Evolutionary conservation across 2,329 filamentous ascomycete species (phyloP).

Genomic region (Talaromyces sp.): DNA sequence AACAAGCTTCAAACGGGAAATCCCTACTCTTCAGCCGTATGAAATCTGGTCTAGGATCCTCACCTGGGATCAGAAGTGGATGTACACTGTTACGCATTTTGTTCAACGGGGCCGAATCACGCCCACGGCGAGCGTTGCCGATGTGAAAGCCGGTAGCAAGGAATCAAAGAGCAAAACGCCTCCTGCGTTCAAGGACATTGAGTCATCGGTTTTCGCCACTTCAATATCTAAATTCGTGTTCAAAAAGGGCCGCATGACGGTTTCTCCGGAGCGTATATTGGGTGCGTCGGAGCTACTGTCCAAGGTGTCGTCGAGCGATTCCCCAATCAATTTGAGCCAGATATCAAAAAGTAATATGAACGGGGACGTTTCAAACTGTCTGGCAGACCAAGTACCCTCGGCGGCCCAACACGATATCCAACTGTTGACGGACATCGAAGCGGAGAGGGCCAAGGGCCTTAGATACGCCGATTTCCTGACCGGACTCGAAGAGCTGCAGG

Average conservation of each 20-base stretch:
- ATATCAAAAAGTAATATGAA: not conserved
- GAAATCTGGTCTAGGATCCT: constrained; percentile 22
- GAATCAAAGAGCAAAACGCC: not conserved
- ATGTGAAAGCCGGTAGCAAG: not conserved
- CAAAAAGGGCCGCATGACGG: constrained; percentile 16
- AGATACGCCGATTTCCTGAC: constrained; percentile 6
- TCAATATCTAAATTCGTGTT: constrained; percentile 14
- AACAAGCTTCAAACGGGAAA: constrained; percentile 19
- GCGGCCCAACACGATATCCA: not conserved
- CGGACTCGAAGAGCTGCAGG: constrained; percentile 9
- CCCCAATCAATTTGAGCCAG: not conserved
- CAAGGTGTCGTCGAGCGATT: not conserved
- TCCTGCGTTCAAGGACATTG: not conserved
- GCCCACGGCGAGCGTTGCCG: constrained; percentile 6
- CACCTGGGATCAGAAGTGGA: constrained; percentile 27
- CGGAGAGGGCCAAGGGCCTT: not conserved
- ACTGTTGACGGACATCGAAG: constrained; percentile 2
- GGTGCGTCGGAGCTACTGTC: constrained; percentile 5
- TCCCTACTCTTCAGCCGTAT: constrained; percentile 17
- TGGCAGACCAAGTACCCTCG: not conserved
- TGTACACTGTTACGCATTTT: constrained; percentile 27
- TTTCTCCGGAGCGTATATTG: constrained; percentile 18
- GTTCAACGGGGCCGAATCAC: constrained; percentile 12
- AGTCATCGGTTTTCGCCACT: constrained; percentile 6
- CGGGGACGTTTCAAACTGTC: not conserved